A percentile compares a stretch with the other conserved stretches of the same genome.
Evolutionary conservation across 768 basidiomycete species (phyloP).

Genomic region (Baorangia bicolor): DNA sequence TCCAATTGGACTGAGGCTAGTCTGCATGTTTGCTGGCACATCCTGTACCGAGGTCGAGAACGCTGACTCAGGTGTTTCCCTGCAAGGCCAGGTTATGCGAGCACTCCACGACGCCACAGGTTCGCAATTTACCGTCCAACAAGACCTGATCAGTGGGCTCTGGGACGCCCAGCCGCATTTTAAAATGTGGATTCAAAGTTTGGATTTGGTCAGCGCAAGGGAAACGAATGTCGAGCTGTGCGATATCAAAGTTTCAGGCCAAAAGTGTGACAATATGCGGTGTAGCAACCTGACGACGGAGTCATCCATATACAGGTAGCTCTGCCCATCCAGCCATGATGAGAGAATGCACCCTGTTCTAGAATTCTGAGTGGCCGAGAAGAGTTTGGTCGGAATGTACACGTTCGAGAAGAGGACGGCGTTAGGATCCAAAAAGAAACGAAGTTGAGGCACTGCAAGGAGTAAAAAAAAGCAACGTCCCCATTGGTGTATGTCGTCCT

Average conservation of each 20-base stretch:
- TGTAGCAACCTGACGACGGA: slow-evolving; percentile 4
- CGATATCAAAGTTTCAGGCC: slow-evolving; percentile 9
- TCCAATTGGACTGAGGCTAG: neutral
- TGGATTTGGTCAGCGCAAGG: neutral
- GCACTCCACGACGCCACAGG: slow-evolving; percentile 26
- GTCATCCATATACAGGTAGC: slow-evolving; percentile 18
- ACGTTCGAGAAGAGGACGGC: slow-evolving; percentile 13
- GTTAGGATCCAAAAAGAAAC: slow-evolving; percentile 8
- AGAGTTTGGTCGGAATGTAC: slow-evolving; percentile 4
- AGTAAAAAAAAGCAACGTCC: neutral
- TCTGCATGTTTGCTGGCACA: slow-evolving; percentile 1
- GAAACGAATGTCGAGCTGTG: neutral
- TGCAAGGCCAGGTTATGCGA: slow-evolving; percentile 2
- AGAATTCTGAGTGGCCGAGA: slow-evolving; percentile 4
- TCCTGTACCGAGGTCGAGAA: neutral
- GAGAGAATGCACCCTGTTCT: slow-evolving; percentile 7
- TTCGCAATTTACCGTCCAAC: slow-evolving; percentile 7
- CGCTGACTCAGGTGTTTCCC: slow-evolving; percentile 5
- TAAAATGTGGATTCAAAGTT: neutral
- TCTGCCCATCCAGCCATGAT: slow-evolving; percentile 11
- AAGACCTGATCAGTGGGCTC: neutral
- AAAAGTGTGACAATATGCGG: neutral
- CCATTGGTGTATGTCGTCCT: slow-evolving; percentile 3
- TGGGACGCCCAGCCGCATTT: neutral
- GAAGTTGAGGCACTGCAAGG: slow-evolving; percentile 5